Percentiles rank a stretch among this genome's conserved stretches.
These are phyloP conservation scores for Ganoderma sinense DNA, from an alignment of 1,284 basidiomycete genomes.

Conservation along the genomic window DNA sequence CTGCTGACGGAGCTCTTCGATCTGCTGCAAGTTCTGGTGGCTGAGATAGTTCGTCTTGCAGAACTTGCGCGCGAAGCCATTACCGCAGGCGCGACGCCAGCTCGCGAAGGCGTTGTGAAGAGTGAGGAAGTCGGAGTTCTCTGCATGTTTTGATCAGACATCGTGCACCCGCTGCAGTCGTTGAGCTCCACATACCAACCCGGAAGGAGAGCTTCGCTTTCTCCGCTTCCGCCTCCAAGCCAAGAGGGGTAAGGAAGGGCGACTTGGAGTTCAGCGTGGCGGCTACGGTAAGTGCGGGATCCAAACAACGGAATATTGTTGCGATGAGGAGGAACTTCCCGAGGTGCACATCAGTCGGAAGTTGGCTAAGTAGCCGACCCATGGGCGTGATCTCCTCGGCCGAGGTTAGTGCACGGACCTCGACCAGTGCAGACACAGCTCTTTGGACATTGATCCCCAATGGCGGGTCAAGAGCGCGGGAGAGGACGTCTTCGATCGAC, in stretches of 20 bases:
- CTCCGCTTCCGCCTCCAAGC: slow-evolving; percentile 89
- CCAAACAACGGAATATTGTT: slow-evolving; percentile 89
- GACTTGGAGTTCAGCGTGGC: slow-evolving; percentile 94
- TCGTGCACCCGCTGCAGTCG: background rate
- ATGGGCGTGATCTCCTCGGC: slow-evolving; percentile 95
- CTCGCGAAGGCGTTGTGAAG: slow-evolving; percentile 91
- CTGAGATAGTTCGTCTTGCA: slow-evolving; percentile 89
- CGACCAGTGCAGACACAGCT: slow-evolving; percentile 90
- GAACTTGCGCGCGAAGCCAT: slow-evolving; percentile 72
- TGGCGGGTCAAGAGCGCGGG: slow-evolving; percentile 92
- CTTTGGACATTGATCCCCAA: slow-evolving; percentile 89
- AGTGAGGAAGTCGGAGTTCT: slow-evolving; percentile 97
- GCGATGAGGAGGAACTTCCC: slow-evolving; percentile 94
- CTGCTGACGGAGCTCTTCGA: slow-evolving; percentile 96
- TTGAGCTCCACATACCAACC: slow-evolving; percentile 57
- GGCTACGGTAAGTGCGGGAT: slow-evolving; percentile 95
- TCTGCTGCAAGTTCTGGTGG: slow-evolving; percentile 93
- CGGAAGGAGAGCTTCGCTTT: slow-evolving; percentile 86
- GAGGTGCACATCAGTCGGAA: slow-evolving; percentile 97
- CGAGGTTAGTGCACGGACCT: slow-evolving; percentile 88
- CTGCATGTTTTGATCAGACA: slow-evolving; percentile 46
- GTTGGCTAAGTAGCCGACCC: slow-evolving; percentile 89
- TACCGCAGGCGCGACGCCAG: slow-evolving; percentile 86
- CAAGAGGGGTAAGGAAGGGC: slow-evolving; percentile 91
- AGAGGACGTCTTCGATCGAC: slow-evolving; percentile 91